Percentiles rank a stretch among this genome's conserved stretches.
Conservation (phyloP, 2,329 filamentous ascomycete genomes). For the Fusarium ramigenum region DNA sequence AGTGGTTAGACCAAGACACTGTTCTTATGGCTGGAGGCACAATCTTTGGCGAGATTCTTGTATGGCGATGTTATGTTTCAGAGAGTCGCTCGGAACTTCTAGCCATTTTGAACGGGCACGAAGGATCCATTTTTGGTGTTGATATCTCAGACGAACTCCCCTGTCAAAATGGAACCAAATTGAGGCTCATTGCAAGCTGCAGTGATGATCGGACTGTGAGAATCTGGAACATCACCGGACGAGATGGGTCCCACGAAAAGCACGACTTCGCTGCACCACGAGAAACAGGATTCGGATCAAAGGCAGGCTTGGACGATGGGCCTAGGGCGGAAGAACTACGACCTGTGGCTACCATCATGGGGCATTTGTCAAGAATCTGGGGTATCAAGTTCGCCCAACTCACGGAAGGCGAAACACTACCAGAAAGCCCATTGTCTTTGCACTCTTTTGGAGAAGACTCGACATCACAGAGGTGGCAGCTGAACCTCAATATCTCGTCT, state of each 20-base stretch:
- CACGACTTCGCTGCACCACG: constrained; percentile 50
- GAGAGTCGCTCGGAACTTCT: constrained; percentile 52
- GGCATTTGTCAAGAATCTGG: constrained; percentile 92
- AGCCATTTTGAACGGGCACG: constrained; percentile 73
- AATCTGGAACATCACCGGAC: constrained; percentile 82
- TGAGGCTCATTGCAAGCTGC: constrained; percentile 84
- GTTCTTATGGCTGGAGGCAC: constrained; percentile 88
- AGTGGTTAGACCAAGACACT: constrained; percentile 65
- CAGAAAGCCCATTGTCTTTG: constrained; percentile 55
- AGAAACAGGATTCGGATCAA: constrained; percentile 70
- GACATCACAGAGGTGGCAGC: constrained; percentile 76
- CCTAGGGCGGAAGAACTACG: constrained; percentile 30
- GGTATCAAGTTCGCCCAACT: constrained; percentile 72
- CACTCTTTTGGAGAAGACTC: constrained; percentile 89
- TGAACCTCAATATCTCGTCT: constrained; percentile 50
- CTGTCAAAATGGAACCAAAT: constrained; percentile 49
- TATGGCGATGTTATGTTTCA: constrained; percentile 77
- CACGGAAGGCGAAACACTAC: constrained; percentile 26
- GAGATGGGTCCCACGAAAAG: constrained; percentile 28
- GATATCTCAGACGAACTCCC: constrained; percentile 70
- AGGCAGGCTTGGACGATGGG: constrained; percentile 37
- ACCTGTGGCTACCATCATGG: constrained; percentile 79
- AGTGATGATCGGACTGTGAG: constrained; percentile 93
- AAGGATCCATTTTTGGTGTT: constrained; percentile 94
- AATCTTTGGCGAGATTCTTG: constrained; percentile 91